These are phyloP conservation scores for Cryptococcus sp. DNA, from an alignment of 1,284 basidiomycete species.

Conservation along the genomic window DNA sequence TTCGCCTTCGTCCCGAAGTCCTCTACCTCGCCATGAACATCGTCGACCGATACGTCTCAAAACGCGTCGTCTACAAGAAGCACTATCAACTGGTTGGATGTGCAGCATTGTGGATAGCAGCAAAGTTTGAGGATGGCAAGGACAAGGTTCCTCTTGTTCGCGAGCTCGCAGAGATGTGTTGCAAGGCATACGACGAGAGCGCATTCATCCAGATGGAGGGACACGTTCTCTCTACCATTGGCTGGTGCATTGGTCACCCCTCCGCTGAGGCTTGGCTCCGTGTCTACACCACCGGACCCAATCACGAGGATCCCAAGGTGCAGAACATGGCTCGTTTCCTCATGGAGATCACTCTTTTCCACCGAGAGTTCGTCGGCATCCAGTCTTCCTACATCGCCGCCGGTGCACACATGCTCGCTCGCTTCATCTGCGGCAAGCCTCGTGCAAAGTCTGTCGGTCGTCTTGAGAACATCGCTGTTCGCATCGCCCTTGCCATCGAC, in stretches of 20 bases:
- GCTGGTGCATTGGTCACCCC: conserved; percentile 96
- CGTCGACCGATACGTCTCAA: conserved; percentile 97
- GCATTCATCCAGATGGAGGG: conserved; percentile 96
- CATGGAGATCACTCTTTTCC: conserved; percentile 98
- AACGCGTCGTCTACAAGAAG: conserved; percentile 97
- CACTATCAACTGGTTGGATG: conserved; percentile 99
- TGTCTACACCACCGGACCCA: conserved; percentile 51
- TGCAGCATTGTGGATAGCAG: conserved; percentile 96
- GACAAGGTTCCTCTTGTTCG: conserved; percentile 94
- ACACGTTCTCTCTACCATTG: conserved; percentile 92
- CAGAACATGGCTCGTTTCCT: conserved; percentile 94
- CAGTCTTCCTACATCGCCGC: conserved; percentile 82
- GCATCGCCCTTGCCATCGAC: conserved; percentile 76
- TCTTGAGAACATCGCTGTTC: conserved; percentile 38
- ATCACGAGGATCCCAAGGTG: conserved; percentile 80
- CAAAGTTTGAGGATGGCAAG: conserved; percentile 99
- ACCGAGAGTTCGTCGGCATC: conserved; percentile 88
- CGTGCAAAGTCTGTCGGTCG: conserved; percentile 55
- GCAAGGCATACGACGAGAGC: conserved; percentile 90
- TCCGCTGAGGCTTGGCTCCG: conserved; percentile 97
- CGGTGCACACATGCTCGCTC: conserved; percentile 83
- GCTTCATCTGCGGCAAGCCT: conserved; percentile 77
- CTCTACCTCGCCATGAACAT: conserved; percentile 98
- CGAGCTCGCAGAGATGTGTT: conserved; percentile 92
- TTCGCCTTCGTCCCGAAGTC: conserved; percentile 95